phyloP scores from a whole-genome alignment of 768 basidiomycete species.

The Leccinum aurantiacum region DNA sequence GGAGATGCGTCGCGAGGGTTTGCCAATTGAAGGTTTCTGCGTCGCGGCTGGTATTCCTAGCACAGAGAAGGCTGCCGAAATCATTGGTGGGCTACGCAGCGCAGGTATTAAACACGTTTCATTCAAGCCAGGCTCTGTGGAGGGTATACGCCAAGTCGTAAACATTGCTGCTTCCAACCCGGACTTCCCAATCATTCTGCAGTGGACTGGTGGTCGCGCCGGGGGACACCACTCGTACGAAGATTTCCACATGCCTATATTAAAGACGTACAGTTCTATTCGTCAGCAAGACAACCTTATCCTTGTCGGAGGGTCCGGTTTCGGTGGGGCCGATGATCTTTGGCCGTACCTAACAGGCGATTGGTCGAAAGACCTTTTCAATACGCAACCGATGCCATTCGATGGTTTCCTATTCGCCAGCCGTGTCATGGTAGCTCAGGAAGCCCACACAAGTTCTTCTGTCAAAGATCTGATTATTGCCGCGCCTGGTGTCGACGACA shows the following conservation, averaged over 20 bases:
- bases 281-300: conserved; percentile 86
- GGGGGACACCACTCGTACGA: conserved; percentile 99
- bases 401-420: conserved; percentile 96
- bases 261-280: conserved; percentile 87
- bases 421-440: conserved; percentile 96
- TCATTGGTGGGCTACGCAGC: conserved; percentile 76
- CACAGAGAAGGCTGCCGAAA: conserved; percentile 96
- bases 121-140: conserved; percentile 98
- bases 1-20: conserved; percentile 92
- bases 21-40: conserved; percentile 98
- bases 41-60: conserved; percentile 97
- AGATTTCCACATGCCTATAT: conserved; percentile 96
- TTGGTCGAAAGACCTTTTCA: conserved; percentile 83
- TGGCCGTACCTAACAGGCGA: conserved; percentile 98
- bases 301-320: conserved; percentile 92
- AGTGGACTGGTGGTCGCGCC: conserved; percentile 99
- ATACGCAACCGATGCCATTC: conserved; percentile 94
- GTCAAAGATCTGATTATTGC: conserved; percentile 98
- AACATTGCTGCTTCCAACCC: conserved; percentile 94
- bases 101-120: conserved; percentile 95
- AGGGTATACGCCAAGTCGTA: conserved; percentile 96
- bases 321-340: conserved; percentile 91
- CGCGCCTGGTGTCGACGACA: conserved; percentile 88
- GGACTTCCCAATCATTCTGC: conserved; percentile 94
- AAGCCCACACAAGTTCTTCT: conserved; percentile 90